Percentiles rank a stretch among this genome's conserved stretches.
These are phyloP conservation scores for Diaporthe vexans DNA, from an alignment of 2,329 filamentous ascomycete genomes.

Conservation along the genomic window DNA sequence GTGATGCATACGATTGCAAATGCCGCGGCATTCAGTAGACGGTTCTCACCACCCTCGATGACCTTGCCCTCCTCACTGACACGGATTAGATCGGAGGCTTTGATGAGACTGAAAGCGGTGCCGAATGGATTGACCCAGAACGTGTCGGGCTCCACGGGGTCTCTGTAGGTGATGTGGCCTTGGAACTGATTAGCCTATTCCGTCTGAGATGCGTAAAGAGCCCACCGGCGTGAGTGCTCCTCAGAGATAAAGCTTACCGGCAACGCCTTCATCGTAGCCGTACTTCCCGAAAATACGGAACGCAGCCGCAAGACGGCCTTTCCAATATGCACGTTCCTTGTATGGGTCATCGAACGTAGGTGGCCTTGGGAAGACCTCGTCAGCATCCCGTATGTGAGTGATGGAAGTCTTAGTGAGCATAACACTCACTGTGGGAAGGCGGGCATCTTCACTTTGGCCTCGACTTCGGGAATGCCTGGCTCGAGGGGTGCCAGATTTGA, in stretches of 20 bases:
- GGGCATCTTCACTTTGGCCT: slow-evolving; percentile 27
- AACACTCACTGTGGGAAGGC: slow-evolving; percentile 14
- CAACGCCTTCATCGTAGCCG: slow-evolving; percentile 73
- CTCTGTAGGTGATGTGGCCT: slow-evolving; percentile 41
- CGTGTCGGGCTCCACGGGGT: slow-evolving; percentile 71
- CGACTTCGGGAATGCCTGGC: slow-evolving; percentile 26
- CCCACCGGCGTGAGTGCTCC: not conserved
- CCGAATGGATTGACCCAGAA: slow-evolving; percentile 80
- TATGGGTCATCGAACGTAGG: slow-evolving; percentile 46
- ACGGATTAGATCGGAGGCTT: slow-evolving; percentile 68
- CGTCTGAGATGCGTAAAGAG: too few relatives aligned
- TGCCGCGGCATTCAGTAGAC: slow-evolving; percentile 49
- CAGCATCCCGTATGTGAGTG: not conserved
- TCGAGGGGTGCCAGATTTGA: slow-evolving; percentile 35
- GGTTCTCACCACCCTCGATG: slow-evolving; percentile 70
- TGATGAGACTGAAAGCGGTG: slow-evolving; percentile 63
- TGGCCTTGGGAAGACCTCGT: not conserved
- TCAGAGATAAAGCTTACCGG: slow-evolving; percentile 70
- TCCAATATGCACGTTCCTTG: slow-evolving; percentile 66
- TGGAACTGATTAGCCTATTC: slow-evolving; percentile 7
- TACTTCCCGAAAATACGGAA: slow-evolving; percentile 72
- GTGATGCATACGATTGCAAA: slow-evolving; percentile 61
- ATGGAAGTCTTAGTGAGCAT: too few relatives aligned
- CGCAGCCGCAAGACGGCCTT: slow-evolving; percentile 66
- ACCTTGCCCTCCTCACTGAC: slow-evolving; percentile 73